Evolutionary conservation across 345 rosid species (phyloP).

Genomic region (Aethionema arabicum): DNA sequence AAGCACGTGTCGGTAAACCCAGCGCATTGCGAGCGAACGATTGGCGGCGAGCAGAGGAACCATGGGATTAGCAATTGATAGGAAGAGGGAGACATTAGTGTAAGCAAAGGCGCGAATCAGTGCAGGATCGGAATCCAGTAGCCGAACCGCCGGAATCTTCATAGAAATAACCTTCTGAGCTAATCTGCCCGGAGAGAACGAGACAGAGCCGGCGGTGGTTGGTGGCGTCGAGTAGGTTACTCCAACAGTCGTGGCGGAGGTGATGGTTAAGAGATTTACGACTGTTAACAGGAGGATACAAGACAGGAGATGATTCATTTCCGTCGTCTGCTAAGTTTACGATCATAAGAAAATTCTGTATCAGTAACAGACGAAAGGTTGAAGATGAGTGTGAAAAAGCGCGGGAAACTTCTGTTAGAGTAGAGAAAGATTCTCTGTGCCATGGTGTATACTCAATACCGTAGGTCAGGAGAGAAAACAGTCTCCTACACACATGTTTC

Average conservation of each 20-base stretch:
- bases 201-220: conserved; percentile 24
- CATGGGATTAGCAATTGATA: conserved; percentile 76
- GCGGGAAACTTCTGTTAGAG: conserved; percentile 43
- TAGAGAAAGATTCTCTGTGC: conserved; percentile 13
- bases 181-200: conserved; percentile 43
- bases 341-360: not conserved
- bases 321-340: conserved; percentile 1
- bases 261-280: conserved; percentile 7
- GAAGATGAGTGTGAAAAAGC: conserved; percentile 32
- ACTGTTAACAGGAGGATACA: conserved; percentile 32
- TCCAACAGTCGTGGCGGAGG: conserved; percentile 42
- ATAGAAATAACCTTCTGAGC: conserved; percentile 47
- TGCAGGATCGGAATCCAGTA: conserved; percentile 56
- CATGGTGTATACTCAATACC: conserved; percentile 16
- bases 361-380: conserved; percentile 21
- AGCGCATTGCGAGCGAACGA: conserved; percentile 64
- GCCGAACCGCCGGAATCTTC: conserved; percentile 55
- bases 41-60: conserved; percentile 72
- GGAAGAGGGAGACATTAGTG: conserved; percentile 77
- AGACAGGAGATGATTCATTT: conserved; percentile 1
- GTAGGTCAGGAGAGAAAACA: not conserved
- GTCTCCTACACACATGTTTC: no score
- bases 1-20: conserved; percentile 73
- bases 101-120: conserved; percentile 71
- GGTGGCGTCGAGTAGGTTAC: conserved; percentile 42